Conservation (phyloP, 106 monocot genomes). For the Dendrobium huoshanense region DNA sequence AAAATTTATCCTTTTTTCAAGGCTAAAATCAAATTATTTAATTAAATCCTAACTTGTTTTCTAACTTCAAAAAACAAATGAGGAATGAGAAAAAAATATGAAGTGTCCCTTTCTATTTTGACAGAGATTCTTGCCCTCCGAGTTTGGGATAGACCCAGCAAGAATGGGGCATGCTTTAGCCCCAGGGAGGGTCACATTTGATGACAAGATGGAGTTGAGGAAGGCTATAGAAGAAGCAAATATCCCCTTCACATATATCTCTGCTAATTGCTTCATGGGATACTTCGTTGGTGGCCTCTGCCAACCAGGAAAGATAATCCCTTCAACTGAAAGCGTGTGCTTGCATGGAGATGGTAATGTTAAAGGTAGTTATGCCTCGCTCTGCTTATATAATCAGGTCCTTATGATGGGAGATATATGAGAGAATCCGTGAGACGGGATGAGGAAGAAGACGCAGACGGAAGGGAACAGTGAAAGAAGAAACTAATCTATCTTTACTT, state of each 20-base stretch:
- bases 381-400: too few species aligned
- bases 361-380: conserved; percentile 21
- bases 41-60: neutral
- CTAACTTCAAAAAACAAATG: neutral
- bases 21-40: too few species aligned
- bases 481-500: too few species aligned
- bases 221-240: conserved; percentile 39
- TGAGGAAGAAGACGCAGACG: too few species aligned
- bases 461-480: too few species aligned
- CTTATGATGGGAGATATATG: too few species aligned
- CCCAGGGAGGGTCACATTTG: conserved; percentile 42
- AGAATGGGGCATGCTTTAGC: conserved; percentile 41
- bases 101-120: too few species aligned
- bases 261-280: conserved; percentile 47
- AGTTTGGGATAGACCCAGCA: conserved; percentile 54
- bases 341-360: conserved; percentile 40
- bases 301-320: conserved; percentile 29
- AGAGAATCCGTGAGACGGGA: too few species aligned
- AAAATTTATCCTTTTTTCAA: too few species aligned
- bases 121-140: conserved; percentile 59
- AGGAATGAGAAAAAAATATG: too few species aligned
- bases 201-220: conserved; percentile 56
- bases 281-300: conserved; percentile 59
- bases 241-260: conserved; percentile 53
- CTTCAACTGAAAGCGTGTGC: conserved; percentile 30